A percentile compares a stretch with the other conserved stretches of the same genome.
Conservation (phyloP, 1,139 yeast genomes). For the Scheffersomyces cryptocercus region DNA sequence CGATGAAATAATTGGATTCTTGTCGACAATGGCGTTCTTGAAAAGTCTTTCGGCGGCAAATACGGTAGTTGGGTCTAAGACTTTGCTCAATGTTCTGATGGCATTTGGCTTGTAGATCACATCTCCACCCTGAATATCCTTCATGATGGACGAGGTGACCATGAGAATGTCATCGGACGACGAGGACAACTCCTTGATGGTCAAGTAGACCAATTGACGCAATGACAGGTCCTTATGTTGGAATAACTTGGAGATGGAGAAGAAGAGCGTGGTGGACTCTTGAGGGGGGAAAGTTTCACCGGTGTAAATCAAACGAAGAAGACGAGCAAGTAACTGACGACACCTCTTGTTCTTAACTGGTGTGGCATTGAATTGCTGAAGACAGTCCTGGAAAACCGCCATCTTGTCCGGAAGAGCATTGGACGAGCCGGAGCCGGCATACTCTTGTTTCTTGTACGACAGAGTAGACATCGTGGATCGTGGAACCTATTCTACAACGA, state of each 20-base stretch:
- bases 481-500: no score
- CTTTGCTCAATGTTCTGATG: slow-evolving; percentile 85
- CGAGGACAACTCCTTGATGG: slow-evolving; percentile 85
- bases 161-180: slow-evolving; percentile 90
- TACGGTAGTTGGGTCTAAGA: slow-evolving; percentile 88
- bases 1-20: slow-evolving; percentile 82
- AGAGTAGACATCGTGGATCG: slow-evolving; percentile 63
- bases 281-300: slow-evolving; percentile 87
- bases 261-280: slow-evolving; percentile 91
- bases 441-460: slow-evolving; percentile 83
- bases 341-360: slow-evolving; percentile 89
- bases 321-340: slow-evolving; percentile 72
- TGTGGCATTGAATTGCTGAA: slow-evolving; percentile 88
- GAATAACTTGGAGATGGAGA: slow-evolving; percentile 89
- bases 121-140: slow-evolving; percentile 91
- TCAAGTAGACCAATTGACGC: slow-evolving; percentile 91
- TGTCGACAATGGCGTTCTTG: slow-evolving; percentile 91
- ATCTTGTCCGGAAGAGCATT: slow-evolving; percentile 77
- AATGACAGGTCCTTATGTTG: slow-evolving; percentile 90
- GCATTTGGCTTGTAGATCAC: slow-evolving; percentile 91
- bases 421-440: slow-evolving; percentile 45
- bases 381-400: slow-evolving; percentile 96
- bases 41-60: slow-evolving; percentile 92
- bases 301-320: slow-evolving; percentile 69
- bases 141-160: slow-evolving; percentile 98